Evolutionary conservation across 371 early-diverging fungal species (phyloP).

Genomic region (Chytridium lagenaria): DNA sequence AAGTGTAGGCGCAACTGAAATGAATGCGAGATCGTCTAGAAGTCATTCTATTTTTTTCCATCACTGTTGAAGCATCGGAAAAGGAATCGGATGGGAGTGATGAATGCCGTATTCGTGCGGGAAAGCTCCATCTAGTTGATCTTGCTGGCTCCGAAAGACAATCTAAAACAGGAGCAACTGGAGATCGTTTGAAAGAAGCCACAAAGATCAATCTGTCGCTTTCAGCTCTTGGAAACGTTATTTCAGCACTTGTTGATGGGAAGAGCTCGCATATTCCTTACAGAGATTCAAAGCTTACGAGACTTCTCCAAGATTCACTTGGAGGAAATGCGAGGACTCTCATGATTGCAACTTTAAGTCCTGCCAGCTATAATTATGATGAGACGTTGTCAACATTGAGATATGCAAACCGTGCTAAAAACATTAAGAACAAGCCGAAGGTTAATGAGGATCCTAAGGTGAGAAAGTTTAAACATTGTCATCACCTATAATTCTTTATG

Average conservation of each 20-base stretch:
- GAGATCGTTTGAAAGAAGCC: conserved; percentile 88
- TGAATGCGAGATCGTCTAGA: conserved; percentile 69
- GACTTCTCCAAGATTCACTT: conserved; percentile 75
- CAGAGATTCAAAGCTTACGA: conserved; percentile 86
- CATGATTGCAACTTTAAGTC: conserved; percentile 86
- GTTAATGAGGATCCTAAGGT: conserved; percentile 61
- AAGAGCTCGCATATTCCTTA: conserved; percentile 84
- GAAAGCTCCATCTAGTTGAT: conserved; percentile 86
- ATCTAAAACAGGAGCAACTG: conserved; percentile 77
- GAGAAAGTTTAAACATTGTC: too few relatives aligned
- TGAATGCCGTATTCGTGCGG: conserved; percentile 52
- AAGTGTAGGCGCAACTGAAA: conserved; percentile 66
- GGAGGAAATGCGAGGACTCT: conserved; percentile 73
- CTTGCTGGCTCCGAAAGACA: conserved; percentile 96
- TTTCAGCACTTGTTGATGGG: conserved; percentile 87
- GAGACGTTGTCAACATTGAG: conserved; percentile 85
- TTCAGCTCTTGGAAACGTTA: conserved; percentile 94
- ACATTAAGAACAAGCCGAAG: conserved; percentile 80
- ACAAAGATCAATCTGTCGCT: conserved; percentile 94
- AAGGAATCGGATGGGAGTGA: conserved; percentile 40
- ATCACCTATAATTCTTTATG: too few relatives aligned
- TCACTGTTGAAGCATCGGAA: conserved; percentile 63
- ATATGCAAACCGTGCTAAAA: conserved; percentile 90
- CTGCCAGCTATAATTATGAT: conserved; percentile 74
- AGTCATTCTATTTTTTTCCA: conserved; percentile 72